Conservation (phyloP, 176 grass and related monocot species). For the Melocanna baccifera region DNA sequence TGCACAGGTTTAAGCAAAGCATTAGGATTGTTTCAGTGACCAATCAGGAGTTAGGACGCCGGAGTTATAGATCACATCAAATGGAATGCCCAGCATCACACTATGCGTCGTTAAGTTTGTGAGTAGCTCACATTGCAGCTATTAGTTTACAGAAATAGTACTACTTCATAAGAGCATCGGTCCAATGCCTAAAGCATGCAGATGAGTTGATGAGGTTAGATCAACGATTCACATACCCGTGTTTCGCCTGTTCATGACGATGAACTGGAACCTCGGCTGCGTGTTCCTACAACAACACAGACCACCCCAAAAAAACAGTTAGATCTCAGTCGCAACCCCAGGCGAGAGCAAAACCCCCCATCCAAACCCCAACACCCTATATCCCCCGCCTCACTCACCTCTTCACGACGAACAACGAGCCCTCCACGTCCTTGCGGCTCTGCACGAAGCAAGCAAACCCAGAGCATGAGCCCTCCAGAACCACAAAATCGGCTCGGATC, state of each 20-base stretch:
- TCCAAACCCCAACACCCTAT: not conserved
- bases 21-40: not conserved
- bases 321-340: constrained; percentile 20
- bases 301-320: not conserved
- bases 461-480: not conserved
- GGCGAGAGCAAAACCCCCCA: not conserved
- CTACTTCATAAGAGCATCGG: not conserved
- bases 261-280: constrained; percentile 87
- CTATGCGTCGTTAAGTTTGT: not conserved
- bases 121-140: not conserved
- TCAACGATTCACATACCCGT: constrained; percentile 42
- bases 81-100: not conserved
- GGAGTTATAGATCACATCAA: not conserved
- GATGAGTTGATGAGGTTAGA: not conserved
- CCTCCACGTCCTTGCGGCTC: constrained; percentile 94
- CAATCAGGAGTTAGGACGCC: not conserved
- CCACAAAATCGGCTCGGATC: constrained; percentile 16
- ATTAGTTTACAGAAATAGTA: not conserved
- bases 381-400: constrained; percentile 37
- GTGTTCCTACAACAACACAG: constrained; percentile 50
- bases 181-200: not conserved
- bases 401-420: constrained; percentile 90
- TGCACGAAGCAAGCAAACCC: constrained; percentile 21
- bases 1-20: not conserved
- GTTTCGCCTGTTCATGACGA: constrained; percentile 87